Percentiles rank a stretch among this genome's conserved stretches.
Evolutionary conservation across 345 rosid species (phyloP).

Genomic region (Mercurialis annua): DNA sequence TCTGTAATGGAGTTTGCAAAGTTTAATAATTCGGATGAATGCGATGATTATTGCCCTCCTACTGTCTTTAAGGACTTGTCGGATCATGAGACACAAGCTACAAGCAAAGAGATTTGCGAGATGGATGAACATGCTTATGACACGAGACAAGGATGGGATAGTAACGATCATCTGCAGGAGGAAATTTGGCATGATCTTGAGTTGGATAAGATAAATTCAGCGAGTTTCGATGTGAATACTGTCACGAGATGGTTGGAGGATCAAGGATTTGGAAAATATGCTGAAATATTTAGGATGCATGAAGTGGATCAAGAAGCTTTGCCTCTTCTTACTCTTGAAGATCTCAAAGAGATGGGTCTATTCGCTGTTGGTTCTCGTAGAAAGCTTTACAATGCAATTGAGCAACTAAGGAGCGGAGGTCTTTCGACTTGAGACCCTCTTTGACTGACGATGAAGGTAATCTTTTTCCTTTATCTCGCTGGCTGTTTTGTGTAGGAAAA

Average conservation of each 20-base stretch:
- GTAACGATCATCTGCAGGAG: slow-evolving; percentile 17
- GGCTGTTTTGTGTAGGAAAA: slow-evolving; percentile 24
- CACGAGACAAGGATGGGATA: slow-evolving; percentile 17
- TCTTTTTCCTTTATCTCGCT: slow-evolving; percentile 4
- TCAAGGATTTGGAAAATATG: slow-evolving; percentile 48
- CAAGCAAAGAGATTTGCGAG: slow-evolving; percentile 33
- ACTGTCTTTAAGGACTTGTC: slow-evolving; percentile 21
- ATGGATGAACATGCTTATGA: slow-evolving; percentile 21
- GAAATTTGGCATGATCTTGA: slow-evolving; percentile 10
- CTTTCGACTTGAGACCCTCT: slow-evolving; percentile 21
- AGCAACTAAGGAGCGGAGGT: slow-evolving; percentile 28
- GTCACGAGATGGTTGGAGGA: slow-evolving; percentile 52
- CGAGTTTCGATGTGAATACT: slow-evolving; percentile 10
- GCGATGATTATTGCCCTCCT: slow-evolving; percentile 14
- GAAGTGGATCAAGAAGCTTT: slow-evolving; percentile 53
- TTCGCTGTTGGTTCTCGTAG: slow-evolving; percentile 54
- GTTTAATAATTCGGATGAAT: slow-evolving; percentile 13
- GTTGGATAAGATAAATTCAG: slow-evolving; percentile 20
- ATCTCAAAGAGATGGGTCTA: slow-evolving; percentile 62
- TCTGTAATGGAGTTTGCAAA: slow-evolving; percentile 21
- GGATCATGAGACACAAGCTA: slow-evolving; percentile 22
- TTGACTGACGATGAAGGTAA: slow-evolving; percentile 6
- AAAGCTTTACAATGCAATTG: slow-evolving; percentile 51
- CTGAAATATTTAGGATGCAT: slow-evolving; percentile 43
- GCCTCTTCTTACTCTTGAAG: slow-evolving; percentile 52